phyloP scores from a whole-genome alignment of 345 rosid species.

The Linum trigynum region DNA sequence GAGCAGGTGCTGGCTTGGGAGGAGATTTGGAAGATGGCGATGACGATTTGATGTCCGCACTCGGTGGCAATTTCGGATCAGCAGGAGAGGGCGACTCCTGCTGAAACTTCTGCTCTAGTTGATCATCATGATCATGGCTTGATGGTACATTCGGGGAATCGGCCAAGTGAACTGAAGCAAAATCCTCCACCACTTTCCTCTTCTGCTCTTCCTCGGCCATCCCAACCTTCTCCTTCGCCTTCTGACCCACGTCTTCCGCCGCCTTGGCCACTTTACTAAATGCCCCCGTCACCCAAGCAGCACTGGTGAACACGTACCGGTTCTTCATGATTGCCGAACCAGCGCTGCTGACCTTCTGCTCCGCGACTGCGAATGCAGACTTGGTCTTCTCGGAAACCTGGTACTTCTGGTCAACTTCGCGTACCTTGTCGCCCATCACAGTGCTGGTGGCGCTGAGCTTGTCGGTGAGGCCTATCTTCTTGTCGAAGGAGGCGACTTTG shows the following conservation, averaged over 20 bases:
- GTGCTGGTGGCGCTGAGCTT: constrained; percentile 70
- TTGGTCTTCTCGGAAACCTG: constrained; percentile 95
- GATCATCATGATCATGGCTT: constrained; percentile 29
- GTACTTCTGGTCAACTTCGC: constrained; percentile 88
- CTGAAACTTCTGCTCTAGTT: neutral
- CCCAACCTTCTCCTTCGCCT: constrained; percentile 81
- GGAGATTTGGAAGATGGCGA: constrained; percentile 8
- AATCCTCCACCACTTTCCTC: constrained; percentile 78
- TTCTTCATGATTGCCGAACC: constrained; percentile 94
- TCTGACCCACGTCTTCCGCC: constrained; percentile 94
- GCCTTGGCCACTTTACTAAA: constrained; percentile 77
- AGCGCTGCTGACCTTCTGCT: constrained; percentile 72
- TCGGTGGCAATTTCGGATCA: too few species aligned
- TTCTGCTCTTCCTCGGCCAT: constrained; percentile 42
- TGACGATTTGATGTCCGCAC: too few species aligned
- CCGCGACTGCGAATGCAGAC: constrained; percentile 78
- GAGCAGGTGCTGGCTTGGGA: constrained; percentile 44
- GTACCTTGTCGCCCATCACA: constrained; percentile 68
- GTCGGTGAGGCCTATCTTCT: constrained; percentile 70
- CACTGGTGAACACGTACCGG: constrained; percentile 63
- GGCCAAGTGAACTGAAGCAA: constrained; percentile 68
- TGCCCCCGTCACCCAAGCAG: constrained; percentile 84
- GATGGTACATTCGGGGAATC: constrained; percentile 56
- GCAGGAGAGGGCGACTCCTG: neutral
- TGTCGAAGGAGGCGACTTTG: constrained; percentile 75